Evolutionary conservation across 768 basidiomycete genomes (phyloP).

Genomic region (Leccinum uliginosum): DNA sequence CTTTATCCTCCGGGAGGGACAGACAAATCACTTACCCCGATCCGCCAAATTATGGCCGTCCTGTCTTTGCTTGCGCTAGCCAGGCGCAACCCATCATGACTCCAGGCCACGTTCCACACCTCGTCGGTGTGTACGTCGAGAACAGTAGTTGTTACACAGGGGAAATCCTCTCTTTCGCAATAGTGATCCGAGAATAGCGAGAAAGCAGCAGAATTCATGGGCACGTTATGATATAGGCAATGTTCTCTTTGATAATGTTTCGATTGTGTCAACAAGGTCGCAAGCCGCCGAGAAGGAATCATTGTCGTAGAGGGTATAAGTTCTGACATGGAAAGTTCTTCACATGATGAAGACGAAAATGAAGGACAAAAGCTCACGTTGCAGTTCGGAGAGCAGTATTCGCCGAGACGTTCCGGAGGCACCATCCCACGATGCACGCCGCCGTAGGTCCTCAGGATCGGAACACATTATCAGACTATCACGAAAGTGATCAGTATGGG

Average conservation of each 20-base stretch:
- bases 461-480: conserved; percentile 89
- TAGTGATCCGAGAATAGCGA: conserved; percentile 87
- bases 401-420: conserved; percentile 74
- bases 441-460: conserved; percentile 75
- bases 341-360: neutral
- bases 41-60: conserved; percentile 84
- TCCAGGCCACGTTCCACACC: conserved; percentile 96
- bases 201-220: conserved; percentile 50
- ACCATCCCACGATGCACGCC: conserved; percentile 86
- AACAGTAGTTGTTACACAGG: conserved; percentile 78
- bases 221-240: conserved; percentile 86
- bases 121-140: conserved; percentile 86
- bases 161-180: conserved; percentile 80
- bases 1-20: conserved; percentile 1
- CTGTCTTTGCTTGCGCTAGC: conserved; percentile 89
- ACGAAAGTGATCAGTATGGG: conserved; percentile 15
- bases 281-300: conserved; percentile 88
- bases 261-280: conserved; percentile 82
- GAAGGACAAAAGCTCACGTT: conserved; percentile 50
- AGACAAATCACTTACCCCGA: conserved; percentile 55
- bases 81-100: conserved; percentile 77
- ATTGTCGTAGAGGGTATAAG: conserved; percentile 89
- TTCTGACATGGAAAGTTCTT: conserved; percentile 40
- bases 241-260: conserved; percentile 70
- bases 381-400: conserved; percentile 70